These are phyloP conservation scores for Epichloe brachyelytri DNA, from an alignment of 2,329 filamentous ascomycete genomes.

Conservation along the genomic window DNA sequence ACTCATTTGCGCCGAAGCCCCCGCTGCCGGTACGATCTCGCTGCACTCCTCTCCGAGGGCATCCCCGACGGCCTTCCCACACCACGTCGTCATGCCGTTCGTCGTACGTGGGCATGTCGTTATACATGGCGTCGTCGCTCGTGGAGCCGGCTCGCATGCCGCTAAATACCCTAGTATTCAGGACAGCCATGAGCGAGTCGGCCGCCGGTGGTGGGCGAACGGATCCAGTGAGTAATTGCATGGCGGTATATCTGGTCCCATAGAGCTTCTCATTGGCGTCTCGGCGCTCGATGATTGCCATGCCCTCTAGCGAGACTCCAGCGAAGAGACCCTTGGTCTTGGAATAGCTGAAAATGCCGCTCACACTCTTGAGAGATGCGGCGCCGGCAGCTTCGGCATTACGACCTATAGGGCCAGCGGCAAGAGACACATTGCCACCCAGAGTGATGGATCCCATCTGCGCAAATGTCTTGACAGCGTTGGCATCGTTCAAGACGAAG, in stretches of 20 bases:
- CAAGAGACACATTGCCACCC: slow-evolving; percentile 91
- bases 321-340: slow-evolving; percentile 97
- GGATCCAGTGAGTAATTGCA: slow-evolving; percentile 66
- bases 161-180: slow-evolving; percentile 76
- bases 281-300: slow-evolving; percentile 82
- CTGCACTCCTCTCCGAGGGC: slow-evolving; percentile 52
- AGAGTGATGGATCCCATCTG: slow-evolving; percentile 85
- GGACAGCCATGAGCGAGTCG: slow-evolving; percentile 68
- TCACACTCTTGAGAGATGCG: slow-evolving; percentile 76
- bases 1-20: slow-evolving; percentile 31
- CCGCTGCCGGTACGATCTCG: slow-evolving; percentile 21
- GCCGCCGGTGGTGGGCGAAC: slow-evolving; percentile 71
- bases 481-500: slow-evolving; percentile 90
- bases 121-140: slow-evolving; percentile 64
- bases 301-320: slow-evolving; percentile 87
- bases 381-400: slow-evolving; percentile 95
- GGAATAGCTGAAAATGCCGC: slow-evolving; percentile 91
- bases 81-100: slow-evolving; percentile 69
- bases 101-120: slow-evolving; percentile 84
- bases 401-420: slow-evolving; percentile 82
- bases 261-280: slow-evolving; percentile 98
- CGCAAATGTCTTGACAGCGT: slow-evolving; percentile 84
- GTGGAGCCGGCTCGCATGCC: slow-evolving; percentile 38
- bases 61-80: slow-evolving; percentile 63
- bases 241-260: slow-evolving; percentile 66